Conservation (phyloP, 306 rosid species). For the Cyclanthera cordifolia region DNA sequence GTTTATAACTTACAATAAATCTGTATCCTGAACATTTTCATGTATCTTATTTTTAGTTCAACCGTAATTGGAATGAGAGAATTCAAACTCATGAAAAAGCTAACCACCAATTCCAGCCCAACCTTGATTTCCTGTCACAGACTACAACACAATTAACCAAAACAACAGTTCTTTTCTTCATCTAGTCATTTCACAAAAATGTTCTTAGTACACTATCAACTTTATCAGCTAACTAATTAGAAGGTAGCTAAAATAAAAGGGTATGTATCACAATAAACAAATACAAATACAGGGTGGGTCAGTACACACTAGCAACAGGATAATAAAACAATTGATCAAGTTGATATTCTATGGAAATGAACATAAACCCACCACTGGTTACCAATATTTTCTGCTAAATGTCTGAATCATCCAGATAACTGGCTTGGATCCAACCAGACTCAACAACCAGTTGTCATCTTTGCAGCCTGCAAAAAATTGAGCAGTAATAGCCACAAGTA, state of each 20-base stretch:
- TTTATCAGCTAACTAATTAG: not conserved
- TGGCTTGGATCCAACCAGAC: not conserved
- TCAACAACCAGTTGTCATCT: not conserved
- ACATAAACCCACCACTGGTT: not conserved
- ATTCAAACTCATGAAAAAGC: not conserved
- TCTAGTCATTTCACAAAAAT: not conserved
- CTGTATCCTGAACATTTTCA: not conserved
- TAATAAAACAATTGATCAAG: not conserved
- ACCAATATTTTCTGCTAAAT: not conserved
- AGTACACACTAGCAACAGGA: not conserved
- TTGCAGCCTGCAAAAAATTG: not conserved
- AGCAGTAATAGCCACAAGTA: not conserved
- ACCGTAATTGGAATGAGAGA: no score
- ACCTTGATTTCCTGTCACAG: not conserved
- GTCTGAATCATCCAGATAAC: not conserved
- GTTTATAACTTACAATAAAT: not conserved
- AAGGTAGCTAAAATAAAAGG: not conserved
- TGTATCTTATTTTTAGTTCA: not conserved
- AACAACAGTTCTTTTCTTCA: not conserved
- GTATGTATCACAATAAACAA: not conserved
- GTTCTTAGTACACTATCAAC: not conserved
- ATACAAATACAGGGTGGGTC: not conserved
- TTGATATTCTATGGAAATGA: not conserved
- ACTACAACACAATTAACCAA: not conserved
- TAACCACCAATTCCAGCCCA: not conserved